Evolutionary conservation across 495 filamentous ascomycete species (phyloP).

Genomic region (Penicillium egyptiacum): DNA sequence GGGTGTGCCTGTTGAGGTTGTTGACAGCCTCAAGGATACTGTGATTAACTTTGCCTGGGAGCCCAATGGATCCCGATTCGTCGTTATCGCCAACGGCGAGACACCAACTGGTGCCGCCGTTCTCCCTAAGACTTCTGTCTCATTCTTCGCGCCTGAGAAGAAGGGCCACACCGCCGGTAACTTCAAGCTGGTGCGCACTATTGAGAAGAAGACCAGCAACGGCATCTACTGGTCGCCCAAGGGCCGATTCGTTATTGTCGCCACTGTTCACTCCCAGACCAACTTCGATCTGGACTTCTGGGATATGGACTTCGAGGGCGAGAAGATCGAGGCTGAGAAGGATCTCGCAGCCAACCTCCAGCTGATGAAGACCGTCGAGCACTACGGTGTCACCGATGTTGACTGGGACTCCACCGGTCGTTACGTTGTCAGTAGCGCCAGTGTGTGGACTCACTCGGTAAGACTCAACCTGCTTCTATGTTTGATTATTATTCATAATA

Average conservation of each 20-base stretch:
- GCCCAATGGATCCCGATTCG: constrained; percentile 93
- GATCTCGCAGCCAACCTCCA: constrained; percentile 92
- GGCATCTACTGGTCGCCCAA: constrained; percentile 99
- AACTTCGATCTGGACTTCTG: constrained; percentile 96
- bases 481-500: constrained; percentile 8
- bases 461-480: constrained; percentile 32
- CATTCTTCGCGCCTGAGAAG: constrained; percentile 97
- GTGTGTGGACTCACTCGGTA: constrained; percentile 92
- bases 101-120: constrained; percentile 72
- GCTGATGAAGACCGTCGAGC: constrained; percentile 87
- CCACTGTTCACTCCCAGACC: constrained; percentile 86
- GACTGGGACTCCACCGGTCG: constrained; percentile 97
- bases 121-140: constrained; percentile 89
- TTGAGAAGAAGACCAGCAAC: constrained; percentile 99
- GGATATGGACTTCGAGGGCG: constrained; percentile 96
- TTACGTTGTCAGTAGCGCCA: constrained; percentile 88
- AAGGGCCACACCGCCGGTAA: constrained; percentile 78
- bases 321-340: constrained; percentile 88
- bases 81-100: constrained; percentile 93
- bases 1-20: constrained; percentile 95
- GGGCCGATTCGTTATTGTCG: constrained; percentile 90
- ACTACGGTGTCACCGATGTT: constrained; percentile 96
- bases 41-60: constrained; percentile 99
- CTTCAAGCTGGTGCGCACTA: constrained; percentile 89
- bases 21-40: constrained; percentile 94